Conservation (phyloP, 2,329 filamentous ascomycete genomes). For the Scortechinia acanthostroma region DNA sequence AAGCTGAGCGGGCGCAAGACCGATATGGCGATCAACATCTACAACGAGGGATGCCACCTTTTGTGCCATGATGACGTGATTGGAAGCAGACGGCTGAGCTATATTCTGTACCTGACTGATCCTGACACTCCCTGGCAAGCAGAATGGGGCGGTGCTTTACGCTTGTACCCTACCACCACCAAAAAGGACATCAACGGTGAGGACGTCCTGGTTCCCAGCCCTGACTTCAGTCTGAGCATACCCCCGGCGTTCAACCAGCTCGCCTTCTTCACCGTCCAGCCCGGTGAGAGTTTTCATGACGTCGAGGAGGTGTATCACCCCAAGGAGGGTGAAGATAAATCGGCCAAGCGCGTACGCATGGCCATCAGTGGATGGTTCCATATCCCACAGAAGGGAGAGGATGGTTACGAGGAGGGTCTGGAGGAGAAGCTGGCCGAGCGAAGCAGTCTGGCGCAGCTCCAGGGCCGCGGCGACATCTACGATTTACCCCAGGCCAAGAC, state of each 20-base stretch:
- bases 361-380: conserved; percentile 99
- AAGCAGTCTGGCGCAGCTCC: conserved; percentile 85
- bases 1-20: conserved; percentile 88
- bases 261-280: conserved; percentile 95
- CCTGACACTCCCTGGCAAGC: conserved; percentile 85
- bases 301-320: conserved; percentile 93
- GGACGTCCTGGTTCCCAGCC: conserved; percentile 71
- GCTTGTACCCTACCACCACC: conserved; percentile 43
- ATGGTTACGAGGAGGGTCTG: conserved; percentile 79
- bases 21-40: conserved; percentile 98
- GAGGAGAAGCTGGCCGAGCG: conserved; percentile 84
- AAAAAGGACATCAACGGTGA: conserved; percentile 41
- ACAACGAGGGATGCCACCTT: conserved; percentile 90
- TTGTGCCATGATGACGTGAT: conserved; percentile 98
- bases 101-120: conserved; percentile 91
- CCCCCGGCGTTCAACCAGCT: conserved; percentile 96
- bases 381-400: conserved; percentile 89
- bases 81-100: conserved; percentile 89
- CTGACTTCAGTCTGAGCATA: conserved; percentile 75
- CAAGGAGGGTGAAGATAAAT: conserved; percentile 44
- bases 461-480: conserved; percentile 84
- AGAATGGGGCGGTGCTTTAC: conserved; percentile 86
- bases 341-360: conserved; percentile 79
- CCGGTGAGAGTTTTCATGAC: conserved; percentile 97
- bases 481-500: conserved; percentile 68